Base-by-base conservation (phyloP, 2,329 filamentous ascomycete genomes). In the Penicillium sp. region DNA sequence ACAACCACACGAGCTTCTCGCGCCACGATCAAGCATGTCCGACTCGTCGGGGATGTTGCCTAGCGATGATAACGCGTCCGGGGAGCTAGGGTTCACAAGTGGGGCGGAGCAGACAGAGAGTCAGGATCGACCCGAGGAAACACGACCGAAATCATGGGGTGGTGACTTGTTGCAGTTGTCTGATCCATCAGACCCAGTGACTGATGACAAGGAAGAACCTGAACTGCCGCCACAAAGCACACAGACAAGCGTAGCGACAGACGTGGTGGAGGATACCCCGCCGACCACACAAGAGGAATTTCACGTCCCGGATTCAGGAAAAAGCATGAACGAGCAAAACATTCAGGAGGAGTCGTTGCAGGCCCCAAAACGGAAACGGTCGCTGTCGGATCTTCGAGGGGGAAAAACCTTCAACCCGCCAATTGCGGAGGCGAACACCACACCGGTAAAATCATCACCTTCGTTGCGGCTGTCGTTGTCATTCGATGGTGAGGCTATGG, bases 1-100 rank as follows among this genome's bases (percentile, higher is more conserved):
- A 33, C 85, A 90, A 24, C 84, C 88, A 9, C 87, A 92, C 71
- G 91, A 94, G 71, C 83, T 93, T 51, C 85, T 77, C 19, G 70
- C 71, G 8, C 75, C 70, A 24, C 67, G 65, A 37, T 68, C 68
- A 43, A 62, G 56, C 50, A 62, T 57, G 48, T 51, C 64, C 29
- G 64, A 69, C 56, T 64, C 66, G 42, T 62, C 62, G 26, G 67
- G 65, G 36, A 65, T 64, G n/a, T 61, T 47, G 44, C 57, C 52
- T 29, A 66, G 65, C 56, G 67, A 71, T 54, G 70, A 71, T 51
- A 66, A 59, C 58, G 54, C 59, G 55, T 61, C 55, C 28, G 58
- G 59, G 43, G 69, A 74, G 48, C 65, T 60, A 16, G 63, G 56
- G 23, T 66, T 60, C 40, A 69, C 67, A 26, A 68, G 64, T 61